Conservation (phyloP, 2,329 filamentous ascomycete genomes). For the Ophiosphaerella narmari region DNA sequence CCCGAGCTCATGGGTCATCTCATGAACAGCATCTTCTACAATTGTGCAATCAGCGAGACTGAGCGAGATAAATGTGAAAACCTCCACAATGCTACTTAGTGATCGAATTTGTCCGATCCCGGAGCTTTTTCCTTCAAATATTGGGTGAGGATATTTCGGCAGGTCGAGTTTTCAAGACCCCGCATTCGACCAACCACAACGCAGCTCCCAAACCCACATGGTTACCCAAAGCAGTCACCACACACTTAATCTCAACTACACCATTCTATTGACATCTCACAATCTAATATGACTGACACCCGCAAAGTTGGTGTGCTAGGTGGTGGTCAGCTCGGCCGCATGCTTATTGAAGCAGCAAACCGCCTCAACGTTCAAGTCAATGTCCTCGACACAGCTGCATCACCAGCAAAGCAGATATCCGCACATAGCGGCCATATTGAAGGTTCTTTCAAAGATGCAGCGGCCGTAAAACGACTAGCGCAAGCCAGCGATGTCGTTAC, state of each 20-base stretch:
- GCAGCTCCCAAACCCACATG: slow-evolving; percentile 15
- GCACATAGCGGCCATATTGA: slow-evolving; percentile 73
- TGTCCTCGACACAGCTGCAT: slow-evolving; percentile 75
- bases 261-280: not conserved
- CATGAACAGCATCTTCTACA: slow-evolving; percentile 19
- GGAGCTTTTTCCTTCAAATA: not conserved
- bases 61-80: not conserved
- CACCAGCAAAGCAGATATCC: slow-evolving; percentile 86
- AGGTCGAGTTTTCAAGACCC: slow-evolving; percentile 28
- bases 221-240: slow-evolving; percentile 25
- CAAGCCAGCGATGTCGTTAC: slow-evolving; percentile 78
- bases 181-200: slow-evolving; percentile 25
- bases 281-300: slow-evolving; percentile 33
- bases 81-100: not conserved
- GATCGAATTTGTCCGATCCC: slow-evolving; percentile 3
- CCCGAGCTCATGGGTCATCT: slow-evolving; percentile 38
- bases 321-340: slow-evolving; percentile 74
- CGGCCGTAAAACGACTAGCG: slow-evolving; percentile 80
- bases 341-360: slow-evolving; percentile 89
- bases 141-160: slow-evolving; percentile 10
- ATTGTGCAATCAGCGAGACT: not conserved
- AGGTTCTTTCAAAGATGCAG: slow-evolving; percentile 85
- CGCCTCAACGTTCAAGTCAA: slow-evolving; percentile 77
- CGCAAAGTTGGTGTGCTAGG: slow-evolving; percentile 44
- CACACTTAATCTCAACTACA: slow-evolving; percentile 11